Evolutionary conservation across 2,329 filamentous ascomycete genomes (phyloP).

Genomic region (Stagonosporopsis tanaceti): DNA sequence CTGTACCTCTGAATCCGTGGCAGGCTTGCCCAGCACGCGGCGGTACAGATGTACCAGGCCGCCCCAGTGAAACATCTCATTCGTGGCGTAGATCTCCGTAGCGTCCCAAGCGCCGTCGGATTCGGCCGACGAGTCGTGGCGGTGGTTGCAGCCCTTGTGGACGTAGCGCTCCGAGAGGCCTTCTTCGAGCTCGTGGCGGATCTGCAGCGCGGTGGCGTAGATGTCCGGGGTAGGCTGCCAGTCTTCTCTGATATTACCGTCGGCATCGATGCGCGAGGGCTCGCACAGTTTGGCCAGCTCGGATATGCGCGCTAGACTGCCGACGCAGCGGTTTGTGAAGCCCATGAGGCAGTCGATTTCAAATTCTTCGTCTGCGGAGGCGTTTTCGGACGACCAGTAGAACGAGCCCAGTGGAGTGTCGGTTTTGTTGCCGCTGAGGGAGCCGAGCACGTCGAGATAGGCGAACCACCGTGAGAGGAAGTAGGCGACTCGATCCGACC

Average conservation of each 20-base stretch:
- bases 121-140: conserved; percentile 43
- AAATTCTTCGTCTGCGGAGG: conserved; percentile 66
- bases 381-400: conserved; percentile 55
- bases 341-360: conserved; percentile 83
- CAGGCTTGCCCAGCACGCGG: conserved; percentile 70
- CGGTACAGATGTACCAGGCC: conserved; percentile 78
- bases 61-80: conserved; percentile 81
- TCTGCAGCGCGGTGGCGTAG: conserved; percentile 63
- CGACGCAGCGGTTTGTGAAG: conserved; percentile 75
- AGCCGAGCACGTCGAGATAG: conserved; percentile 82
- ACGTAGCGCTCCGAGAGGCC: conserved; percentile 51
- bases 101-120: conserved; percentile 62
- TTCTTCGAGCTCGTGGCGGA: conserved; percentile 69
- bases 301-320: conserved; percentile 75
- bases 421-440: conserved; percentile 66
- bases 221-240: conserved; percentile 68
- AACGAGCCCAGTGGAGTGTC: conserved; percentile 52
- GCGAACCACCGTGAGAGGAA: conserved; percentile 85
- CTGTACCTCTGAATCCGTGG: conserved; percentile 68
- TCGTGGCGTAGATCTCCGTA: conserved; percentile 73
- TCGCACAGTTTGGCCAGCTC: conserved; percentile 75
- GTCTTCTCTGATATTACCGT: conserved; percentile 58
- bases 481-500: conserved; percentile 65
- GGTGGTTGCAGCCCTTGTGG: conserved; percentile 55
- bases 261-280: conserved; percentile 65